These are phyloP conservation scores for Apiospora phragmitis DNA, from an alignment of 2,329 filamentous ascomycete species.

Conservation along the genomic window DNA sequence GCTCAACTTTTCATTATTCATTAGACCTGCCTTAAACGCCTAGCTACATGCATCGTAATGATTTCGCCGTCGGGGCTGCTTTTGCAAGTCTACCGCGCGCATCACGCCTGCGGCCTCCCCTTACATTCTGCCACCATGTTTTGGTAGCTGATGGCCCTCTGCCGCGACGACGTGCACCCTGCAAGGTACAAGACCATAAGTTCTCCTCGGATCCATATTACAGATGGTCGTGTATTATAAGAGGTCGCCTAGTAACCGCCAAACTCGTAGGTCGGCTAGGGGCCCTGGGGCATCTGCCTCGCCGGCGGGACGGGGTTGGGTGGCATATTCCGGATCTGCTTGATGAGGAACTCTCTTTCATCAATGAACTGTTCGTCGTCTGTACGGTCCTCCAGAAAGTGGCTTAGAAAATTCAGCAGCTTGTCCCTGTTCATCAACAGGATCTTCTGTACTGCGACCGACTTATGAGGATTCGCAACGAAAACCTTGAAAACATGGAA, in stretches of 20 bases:
- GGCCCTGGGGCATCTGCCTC: constrained; percentile 34
- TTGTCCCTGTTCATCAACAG: constrained; percentile 95
- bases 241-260: background rate
- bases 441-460: constrained; percentile 92
- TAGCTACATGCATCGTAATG: constrained; percentile 32
- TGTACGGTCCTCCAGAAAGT: constrained; percentile 90
- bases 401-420: constrained; percentile 82
- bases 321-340: constrained; percentile 79
- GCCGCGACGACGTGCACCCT: background rate
- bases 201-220: background rate
- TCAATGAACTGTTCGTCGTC: constrained; percentile 99
- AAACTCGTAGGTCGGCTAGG: constrained; percentile 14
- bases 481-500: constrained; percentile 99
- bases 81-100: constrained; percentile 10
- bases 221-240: background rate
- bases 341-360: constrained; percentile 94
- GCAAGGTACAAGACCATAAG: constrained; percentile 1
- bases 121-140: background rate
- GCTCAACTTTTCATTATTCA: constrained; percentile 7
- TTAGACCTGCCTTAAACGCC: constrained; percentile 29
- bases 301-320: constrained; percentile 55
- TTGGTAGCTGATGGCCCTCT: background rate
- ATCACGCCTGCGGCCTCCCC: background rate
- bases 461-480: constrained; percentile 97
- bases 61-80: constrained; percentile 24